Percentiles rank a stretch among this genome's conserved stretches.
phyloP scores from a whole-genome alignment of 1,139 yeast genomes.

The Debaryomyces udenii region DNA sequence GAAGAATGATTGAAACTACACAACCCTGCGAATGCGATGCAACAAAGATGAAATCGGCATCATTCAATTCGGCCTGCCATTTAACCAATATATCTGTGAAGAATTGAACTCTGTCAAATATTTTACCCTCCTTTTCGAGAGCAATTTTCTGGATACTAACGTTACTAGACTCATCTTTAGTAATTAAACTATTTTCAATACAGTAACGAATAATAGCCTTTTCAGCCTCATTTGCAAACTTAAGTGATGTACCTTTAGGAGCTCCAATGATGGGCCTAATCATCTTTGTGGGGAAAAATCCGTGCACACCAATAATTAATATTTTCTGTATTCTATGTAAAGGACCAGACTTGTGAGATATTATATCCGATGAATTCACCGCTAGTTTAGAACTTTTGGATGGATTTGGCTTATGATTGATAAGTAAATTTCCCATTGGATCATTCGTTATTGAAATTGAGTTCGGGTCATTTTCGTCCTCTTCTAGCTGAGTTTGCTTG shows the following conservation, averaged over 20 bases:
- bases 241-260: conserved; percentile 89
- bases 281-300: conserved; percentile 88
- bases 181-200: conserved; percentile 50
- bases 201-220: conserved; percentile 76
- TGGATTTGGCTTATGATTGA: conserved; percentile 29
- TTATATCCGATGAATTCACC: conserved; percentile 26
- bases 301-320: conserved; percentile 90
- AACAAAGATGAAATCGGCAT: conserved; percentile 82
- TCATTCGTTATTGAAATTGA: conserved; percentile 46
- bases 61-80: conserved; percentile 69
- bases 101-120: conserved; percentile 80
- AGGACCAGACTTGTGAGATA: conserved; percentile 35
- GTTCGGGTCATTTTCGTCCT: conserved; percentile 34
- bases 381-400: conserved; percentile 7
- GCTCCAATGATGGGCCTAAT: conserved; percentile 86
- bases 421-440: conserved; percentile 48
- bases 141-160: conserved; percentile 87
- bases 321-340: conserved; percentile 50
- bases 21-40: conserved; percentile 97
- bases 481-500: conserved; percentile 28
- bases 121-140: conserved; percentile 88
- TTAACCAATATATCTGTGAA: conserved; percentile 71
- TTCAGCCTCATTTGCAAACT: conserved; percentile 87
- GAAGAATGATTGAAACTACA: conserved; percentile 80
- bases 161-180: conserved; percentile 38